Conservation (phyloP, 768 basidiomycete genomes). For the Hypsizygus marmoreus region DNA sequence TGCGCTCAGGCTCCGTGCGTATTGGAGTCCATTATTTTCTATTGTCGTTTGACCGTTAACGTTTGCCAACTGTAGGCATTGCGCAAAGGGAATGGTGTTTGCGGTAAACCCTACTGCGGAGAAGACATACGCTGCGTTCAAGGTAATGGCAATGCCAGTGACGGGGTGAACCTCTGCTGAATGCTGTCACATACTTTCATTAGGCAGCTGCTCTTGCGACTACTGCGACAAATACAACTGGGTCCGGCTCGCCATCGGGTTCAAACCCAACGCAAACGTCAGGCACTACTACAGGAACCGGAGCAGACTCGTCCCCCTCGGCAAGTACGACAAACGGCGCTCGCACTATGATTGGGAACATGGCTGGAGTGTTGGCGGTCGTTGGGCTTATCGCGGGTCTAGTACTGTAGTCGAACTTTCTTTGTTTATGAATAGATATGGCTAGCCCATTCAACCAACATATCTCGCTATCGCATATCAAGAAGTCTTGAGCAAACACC, state of each 20-base stretch:
- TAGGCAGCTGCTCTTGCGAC: slow-evolving; percentile 28
- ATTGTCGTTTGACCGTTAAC: background rate
- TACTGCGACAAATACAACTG: slow-evolving; percentile 17
- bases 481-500: no score
- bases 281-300: slow-evolving; percentile 9
- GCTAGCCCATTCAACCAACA: slow-evolving; percentile 15
- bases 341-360: slow-evolving; percentile 12
- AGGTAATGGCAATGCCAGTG: slow-evolving; percentile 7
- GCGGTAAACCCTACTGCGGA: slow-evolving; percentile 51
- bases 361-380: slow-evolving; percentile 17
- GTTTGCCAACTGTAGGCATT: slow-evolving; percentile 37
- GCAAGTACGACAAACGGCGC: slow-evolving; percentile 10
- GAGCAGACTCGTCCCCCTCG: slow-evolving; percentile 8
- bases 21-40: background rate
- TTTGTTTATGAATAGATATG: slow-evolving; percentile 5
- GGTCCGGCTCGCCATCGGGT: slow-evolving; percentile 5
- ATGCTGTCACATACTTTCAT: slow-evolving; percentile 30
- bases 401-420: slow-evolving; percentile 16
- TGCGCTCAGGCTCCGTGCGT: slow-evolving; percentile 41
- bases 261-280: slow-evolving; percentile 4
- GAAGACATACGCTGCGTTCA: slow-evolving; percentile 37
- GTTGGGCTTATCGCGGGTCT: slow-evolving; percentile 21
- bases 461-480: no score
- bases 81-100: slow-evolving; percentile 55
- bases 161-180: background rate